Percentiles rank a stretch among this genome's conserved stretches.
These are phyloP conservation scores for Stenocarpella maydis DNA, from an alignment of 2,329 filamentous ascomycete genomes.

Conservation along the genomic window DNA sequence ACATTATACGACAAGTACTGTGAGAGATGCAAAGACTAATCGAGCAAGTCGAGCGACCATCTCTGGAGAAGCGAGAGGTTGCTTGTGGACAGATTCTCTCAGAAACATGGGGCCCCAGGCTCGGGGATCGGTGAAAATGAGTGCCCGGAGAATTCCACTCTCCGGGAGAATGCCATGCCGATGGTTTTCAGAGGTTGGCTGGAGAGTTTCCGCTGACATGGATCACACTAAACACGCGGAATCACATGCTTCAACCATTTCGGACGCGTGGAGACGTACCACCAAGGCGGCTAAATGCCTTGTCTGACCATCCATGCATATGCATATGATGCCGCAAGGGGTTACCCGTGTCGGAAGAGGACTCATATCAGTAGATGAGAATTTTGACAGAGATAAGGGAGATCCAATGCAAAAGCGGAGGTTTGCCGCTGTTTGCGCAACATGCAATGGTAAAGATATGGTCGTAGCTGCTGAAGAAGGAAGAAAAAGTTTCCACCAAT, in stretches of 20 bases:
- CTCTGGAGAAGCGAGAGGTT: neutral
- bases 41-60: neutral
- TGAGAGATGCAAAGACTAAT: slow-evolving; percentile 18
- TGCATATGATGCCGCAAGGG: too few species aligned
- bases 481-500: neutral
- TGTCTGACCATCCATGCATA: neutral
- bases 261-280: neutral
- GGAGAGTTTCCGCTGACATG: slow-evolving; percentile 11
- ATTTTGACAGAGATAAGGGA: neutral
- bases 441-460: neutral
- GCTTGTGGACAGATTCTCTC: neutral
- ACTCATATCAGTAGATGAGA: neutral
- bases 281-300: neutral
- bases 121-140: neutral
- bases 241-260: slow-evolving; percentile 2
- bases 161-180: slow-evolving; percentile 17
- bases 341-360: neutral
- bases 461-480: neutral
- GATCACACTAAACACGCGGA: neutral
- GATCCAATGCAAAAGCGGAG: too few species aligned
- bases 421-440: neutral
- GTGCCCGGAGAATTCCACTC: neutral
- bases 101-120: neutral
- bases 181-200: neutral
- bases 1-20: slow-evolving; percentile 13